phyloP scores from a whole-genome alignment of 768 basidiomycete genomes.

The Mycena capillaripes region DNA sequence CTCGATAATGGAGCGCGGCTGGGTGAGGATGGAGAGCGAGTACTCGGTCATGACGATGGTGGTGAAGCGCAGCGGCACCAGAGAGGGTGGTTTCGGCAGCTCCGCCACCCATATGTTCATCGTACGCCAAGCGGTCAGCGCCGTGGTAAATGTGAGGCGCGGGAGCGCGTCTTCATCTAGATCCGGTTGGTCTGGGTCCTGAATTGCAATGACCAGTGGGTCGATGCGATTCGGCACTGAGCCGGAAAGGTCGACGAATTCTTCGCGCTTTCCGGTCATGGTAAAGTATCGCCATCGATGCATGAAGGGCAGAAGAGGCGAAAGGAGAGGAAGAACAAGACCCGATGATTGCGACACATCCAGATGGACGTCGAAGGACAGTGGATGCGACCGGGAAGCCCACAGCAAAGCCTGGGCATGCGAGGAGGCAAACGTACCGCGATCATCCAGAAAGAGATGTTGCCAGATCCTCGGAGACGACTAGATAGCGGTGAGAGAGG shows the following conservation, averaged over 20 bases:
- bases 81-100: constrained; percentile 61
- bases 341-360: constrained; percentile 59
- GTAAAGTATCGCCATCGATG: constrained; percentile 70
- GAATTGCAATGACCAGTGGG: constrained; percentile 54
- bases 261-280: constrained; percentile 58
- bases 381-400: constrained; percentile 65
- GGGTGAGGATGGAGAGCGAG: constrained; percentile 52
- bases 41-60: constrained; percentile 70
- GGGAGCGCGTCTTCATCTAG: constrained; percentile 46
- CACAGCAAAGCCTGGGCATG: constrained; percentile 67
- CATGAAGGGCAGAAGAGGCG: constrained; percentile 69
- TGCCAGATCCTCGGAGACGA: constrained; percentile 75
- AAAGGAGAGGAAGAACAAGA: constrained; percentile 71
- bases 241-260: constrained; percentile 46
- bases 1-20: constrained; percentile 65
- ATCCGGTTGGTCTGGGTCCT: constrained; percentile 49
- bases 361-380: constrained; percentile 70
- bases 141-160: constrained; percentile 51
- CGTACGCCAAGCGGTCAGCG: constrained; percentile 44
- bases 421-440: constrained; percentile 50
- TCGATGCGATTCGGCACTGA: constrained; percentile 45
- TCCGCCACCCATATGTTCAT: constrained; percentile 65
- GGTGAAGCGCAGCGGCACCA: constrained; percentile 68
- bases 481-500: constrained; percentile 35
- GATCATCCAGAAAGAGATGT: constrained; percentile 64